phyloP scores from a whole-genome alignment of 139 green algal species.

The Chlorella vulgaris region DNA sequence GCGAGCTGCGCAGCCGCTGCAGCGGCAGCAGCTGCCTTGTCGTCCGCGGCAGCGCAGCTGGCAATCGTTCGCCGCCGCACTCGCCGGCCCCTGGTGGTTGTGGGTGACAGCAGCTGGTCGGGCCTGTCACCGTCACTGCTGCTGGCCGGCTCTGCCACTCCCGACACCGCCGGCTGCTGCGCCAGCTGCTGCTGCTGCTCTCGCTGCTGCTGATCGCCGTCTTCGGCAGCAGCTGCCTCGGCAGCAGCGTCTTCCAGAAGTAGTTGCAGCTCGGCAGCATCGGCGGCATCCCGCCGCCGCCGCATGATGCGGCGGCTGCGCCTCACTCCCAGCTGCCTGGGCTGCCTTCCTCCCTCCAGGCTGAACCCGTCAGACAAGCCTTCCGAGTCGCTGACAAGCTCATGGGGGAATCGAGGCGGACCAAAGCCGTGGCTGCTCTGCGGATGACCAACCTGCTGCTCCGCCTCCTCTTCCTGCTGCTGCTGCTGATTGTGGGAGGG shows the following conservation, averaged over 20 bases:
- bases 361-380: not conserved
- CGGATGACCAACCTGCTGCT: not conserved
- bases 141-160: constrained; percentile 16
- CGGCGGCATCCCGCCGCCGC: constrained; percentile 9
- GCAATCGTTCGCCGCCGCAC: constrained; percentile 6
- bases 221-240: not conserved
- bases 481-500: not conserved
- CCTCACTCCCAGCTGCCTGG: constrained; percentile 9
- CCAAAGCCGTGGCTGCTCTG: not conserved
- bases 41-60: too few relatives aligned
- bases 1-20: not conserved
- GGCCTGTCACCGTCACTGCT: constrained; percentile 22
- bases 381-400: constrained; percentile 1
- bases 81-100: not conserved
- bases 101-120: not conserved
- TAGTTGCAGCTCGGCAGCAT: not conserved
- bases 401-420: not conserved
- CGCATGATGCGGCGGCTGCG: constrained; percentile 26
- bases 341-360: not conserved
- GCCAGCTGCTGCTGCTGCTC: not conserved
- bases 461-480: not conserved
- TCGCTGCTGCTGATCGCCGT: not conserved
- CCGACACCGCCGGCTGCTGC: constrained; percentile 25
- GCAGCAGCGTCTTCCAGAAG: not conserved
- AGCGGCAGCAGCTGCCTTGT: not conserved